Base-by-base conservation (phyloP, 345 rosid genomes). In the Populus alba region DNA sequence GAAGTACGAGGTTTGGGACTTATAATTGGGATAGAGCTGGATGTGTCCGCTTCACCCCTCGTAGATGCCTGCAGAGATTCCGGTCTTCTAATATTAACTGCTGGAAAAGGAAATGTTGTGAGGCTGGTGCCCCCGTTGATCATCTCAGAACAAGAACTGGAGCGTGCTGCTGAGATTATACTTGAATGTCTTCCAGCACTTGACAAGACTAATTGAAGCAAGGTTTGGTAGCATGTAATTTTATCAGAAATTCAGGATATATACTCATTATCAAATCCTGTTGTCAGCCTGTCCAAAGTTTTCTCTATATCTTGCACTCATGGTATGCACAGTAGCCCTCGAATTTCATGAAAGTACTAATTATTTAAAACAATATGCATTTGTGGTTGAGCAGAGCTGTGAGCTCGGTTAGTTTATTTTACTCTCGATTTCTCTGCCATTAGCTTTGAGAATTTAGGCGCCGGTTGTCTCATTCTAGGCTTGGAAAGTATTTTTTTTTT, bases 81-180 rank as follows among this genome's bases (percentile, higher is more conserved):
- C 0, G 92, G 98, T 73, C 94, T 92, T 67, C 78, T 96, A 49
- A 47, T 96, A 3, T 86, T 91, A 59, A 92, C 94, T 16, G 97
- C 98, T 0, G 98, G 99, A 18, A 92, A 91, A 80, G 98, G 97
- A 51, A 89, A 96, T 67, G 88, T 90, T 8, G 93, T 96, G 66
- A 92, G 98, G 83, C 78, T 94, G 70, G 97, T 96, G 61, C 97
- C 97, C 68, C 98, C 99, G 7, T 77, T 96, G 91, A 86, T 94
- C 78, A 88, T 96, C 75, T 83, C 94, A 7, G 91, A 88, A 81
- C 85, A 89, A 79, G 98, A 94, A 72, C 77, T 94, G 68, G 88
- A 85, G 55, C 76, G 51, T 73, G 98, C 94, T 12, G 97, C 87
- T 67, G 91, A 89, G 72, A 91, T 90, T 79, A 53, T 93, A 23